Percentiles rank a stretch among this genome's conserved stretches.
Conservation (phyloP, 2,329 filamentous ascomycete genomes). For the Trichoderma atroviride region DNA sequence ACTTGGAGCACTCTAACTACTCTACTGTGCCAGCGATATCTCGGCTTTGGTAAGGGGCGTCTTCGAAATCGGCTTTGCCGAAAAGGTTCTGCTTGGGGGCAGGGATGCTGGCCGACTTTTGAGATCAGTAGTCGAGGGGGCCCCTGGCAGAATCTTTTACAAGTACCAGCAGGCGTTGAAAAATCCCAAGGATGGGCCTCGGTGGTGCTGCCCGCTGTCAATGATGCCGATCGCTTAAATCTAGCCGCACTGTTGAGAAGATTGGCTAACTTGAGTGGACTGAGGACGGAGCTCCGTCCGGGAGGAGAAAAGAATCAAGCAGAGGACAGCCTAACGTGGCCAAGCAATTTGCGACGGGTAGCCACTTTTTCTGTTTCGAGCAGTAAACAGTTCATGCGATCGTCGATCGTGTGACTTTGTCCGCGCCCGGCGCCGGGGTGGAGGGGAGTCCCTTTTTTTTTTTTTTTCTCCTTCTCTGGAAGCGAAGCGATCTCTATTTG, state of each 20-base stretch:
- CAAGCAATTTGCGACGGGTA: constrained; percentile 23
- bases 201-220: constrained; percentile 22
- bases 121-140: constrained; percentile 1
- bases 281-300: neutral
- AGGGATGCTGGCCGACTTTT: constrained; percentile 1
- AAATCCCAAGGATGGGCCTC: constrained; percentile 4
- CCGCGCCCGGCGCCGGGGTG: neutral
- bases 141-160: neutral
- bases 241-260: constrained; percentile 18
- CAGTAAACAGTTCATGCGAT: constrained; percentile 25
- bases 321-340: neutral
- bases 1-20: neutral
- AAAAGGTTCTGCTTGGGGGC: constrained; percentile 5
- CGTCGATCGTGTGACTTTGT: constrained; percentile 25
- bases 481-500: constrained; percentile 6
- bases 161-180: neutral
- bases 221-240: constrained; percentile 24
- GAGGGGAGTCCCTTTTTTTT: neutral
- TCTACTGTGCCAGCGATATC: neutral
- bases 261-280: neutral
- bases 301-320: neutral
- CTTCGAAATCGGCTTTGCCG: constrained; percentile 21
- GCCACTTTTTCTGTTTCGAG: constrained; percentile 24
- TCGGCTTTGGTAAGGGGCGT: constrained; percentile 13
- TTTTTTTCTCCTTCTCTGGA: neutral